Evolutionary conservation across 768 basidiomycete genomes (phyloP).

Genomic region (Kwoniella dendrophila): DNA sequence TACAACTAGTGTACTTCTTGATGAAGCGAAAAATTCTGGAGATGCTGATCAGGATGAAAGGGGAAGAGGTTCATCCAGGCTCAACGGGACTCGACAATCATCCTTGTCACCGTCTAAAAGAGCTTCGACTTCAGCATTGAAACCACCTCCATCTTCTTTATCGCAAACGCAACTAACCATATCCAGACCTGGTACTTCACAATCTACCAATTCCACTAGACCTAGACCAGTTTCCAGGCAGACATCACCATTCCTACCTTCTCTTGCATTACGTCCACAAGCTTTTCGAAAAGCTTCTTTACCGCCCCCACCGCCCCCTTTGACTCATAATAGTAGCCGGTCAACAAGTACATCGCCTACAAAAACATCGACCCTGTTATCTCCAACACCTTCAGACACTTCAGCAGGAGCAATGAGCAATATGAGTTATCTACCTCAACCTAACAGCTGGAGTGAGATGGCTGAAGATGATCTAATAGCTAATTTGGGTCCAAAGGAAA

Average conservation of each 20-base stretch:
- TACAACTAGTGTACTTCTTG: slow-evolving; percentile 34
- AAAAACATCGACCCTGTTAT: slow-evolving; percentile 23
- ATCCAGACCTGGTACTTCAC: slow-evolving; percentile 18
- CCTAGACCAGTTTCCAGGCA: slow-evolving; percentile 23
- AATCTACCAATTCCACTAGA: slow-evolving; percentile 10
- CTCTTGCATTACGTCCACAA: slow-evolving; percentile 13
- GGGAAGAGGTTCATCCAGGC: not conserved
- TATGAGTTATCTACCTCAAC: slow-evolving; percentile 39
- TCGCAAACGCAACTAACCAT: no score
- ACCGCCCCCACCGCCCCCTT: no score
- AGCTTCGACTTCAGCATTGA: slow-evolving; percentile 10
- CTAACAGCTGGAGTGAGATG: slow-evolving; percentile 77
- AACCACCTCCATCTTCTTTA: slow-evolving; percentile 1
- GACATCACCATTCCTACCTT: slow-evolving; percentile 23
- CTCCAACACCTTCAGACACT: slow-evolving; percentile 33
- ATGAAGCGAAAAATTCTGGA: slow-evolving; percentile 13
- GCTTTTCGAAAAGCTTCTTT: slow-evolving; percentile 33
- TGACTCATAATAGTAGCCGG: not conserved
- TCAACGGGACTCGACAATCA: slow-evolving; percentile 1
- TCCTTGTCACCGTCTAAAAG: slow-evolving; percentile 26
- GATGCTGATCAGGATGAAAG: no score
- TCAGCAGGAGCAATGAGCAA: slow-evolving; percentile 21
- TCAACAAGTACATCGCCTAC: slow-evolving; percentile 18
- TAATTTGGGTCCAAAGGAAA: slow-evolving; percentile 88
- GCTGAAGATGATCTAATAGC: slow-evolving; percentile 92